These are phyloP conservation scores for Wickerhamomyces mucosus DNA, from an alignment of 805 yeast species.

Conservation along the genomic window DNA sequence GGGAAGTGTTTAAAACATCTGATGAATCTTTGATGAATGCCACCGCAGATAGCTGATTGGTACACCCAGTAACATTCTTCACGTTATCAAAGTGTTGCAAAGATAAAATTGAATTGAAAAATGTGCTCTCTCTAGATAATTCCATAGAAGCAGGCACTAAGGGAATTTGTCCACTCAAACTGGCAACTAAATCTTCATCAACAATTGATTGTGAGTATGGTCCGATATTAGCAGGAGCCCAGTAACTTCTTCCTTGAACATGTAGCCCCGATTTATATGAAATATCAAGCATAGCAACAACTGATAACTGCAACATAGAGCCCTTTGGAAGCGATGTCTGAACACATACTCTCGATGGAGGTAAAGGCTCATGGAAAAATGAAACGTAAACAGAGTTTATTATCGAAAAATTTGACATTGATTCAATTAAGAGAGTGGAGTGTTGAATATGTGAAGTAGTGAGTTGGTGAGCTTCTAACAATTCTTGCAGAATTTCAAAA, in stretches of 20 bases:
- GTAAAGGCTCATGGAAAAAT: conserved; percentile 51
- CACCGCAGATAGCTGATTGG: conserved; percentile 35
- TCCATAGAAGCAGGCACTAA: conserved; percentile 65
- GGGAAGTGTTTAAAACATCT: conserved; percentile 23
- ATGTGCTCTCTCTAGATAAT: conserved; percentile 21
- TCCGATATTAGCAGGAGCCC: conserved; percentile 99
- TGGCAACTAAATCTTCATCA: conserved; percentile 38
- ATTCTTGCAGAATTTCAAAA: conserved; percentile 31
- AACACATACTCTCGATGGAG: conserved; percentile 87
- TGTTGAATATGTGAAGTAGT: conserved; percentile 42
- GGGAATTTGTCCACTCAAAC: conserved; percentile 90
- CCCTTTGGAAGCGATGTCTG: conserved; percentile 41
- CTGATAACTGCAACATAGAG: conserved; percentile 47
- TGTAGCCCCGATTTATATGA: conserved; percentile 61
- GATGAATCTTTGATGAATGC: conserved; percentile 40
- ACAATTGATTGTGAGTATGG: conserved; percentile 86
- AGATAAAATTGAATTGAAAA: conserved; percentile 40
- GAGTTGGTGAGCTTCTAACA: conserved; percentile 24
- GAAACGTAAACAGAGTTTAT: conserved; percentile 54
- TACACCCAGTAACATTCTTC: conserved; percentile 40
- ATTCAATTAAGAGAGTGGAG: conserved; percentile 47
- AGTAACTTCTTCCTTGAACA: conserved; percentile 85
- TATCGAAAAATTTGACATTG: conserved; percentile 54
- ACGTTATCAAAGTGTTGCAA: conserved; percentile 69
- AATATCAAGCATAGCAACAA: conserved; percentile 32